Conservation (phyloP, 2,329 filamentous ascomycete genomes). For the Trichoderma sp. region DNA sequence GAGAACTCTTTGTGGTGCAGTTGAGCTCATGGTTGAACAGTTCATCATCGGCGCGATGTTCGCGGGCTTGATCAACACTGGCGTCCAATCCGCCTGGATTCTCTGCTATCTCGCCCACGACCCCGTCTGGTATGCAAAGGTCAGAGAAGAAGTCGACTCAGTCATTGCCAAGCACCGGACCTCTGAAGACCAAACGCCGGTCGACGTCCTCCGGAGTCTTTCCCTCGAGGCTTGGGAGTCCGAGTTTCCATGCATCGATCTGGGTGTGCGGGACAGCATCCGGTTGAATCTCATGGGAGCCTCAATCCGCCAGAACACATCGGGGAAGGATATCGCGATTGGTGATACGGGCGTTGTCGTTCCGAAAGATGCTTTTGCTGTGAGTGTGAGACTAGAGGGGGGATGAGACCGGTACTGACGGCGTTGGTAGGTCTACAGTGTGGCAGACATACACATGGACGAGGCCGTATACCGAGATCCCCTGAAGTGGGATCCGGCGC, state of each 20-base stretch:
- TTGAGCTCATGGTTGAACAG: conserved; percentile 32
- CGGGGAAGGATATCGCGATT: conserved; percentile 48
- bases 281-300: conserved; percentile 52
- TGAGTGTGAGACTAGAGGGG: conserved; percentile 25
- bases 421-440: conserved; percentile 41
- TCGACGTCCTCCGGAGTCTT: conserved; percentile 47
- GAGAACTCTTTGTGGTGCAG: background rate
- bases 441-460: conserved; percentile 54
- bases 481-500: conserved; percentile 51
- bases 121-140: conserved; percentile 49
- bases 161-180: conserved; percentile 48
- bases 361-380: conserved; percentile 50
- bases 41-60: conserved; percentile 59
- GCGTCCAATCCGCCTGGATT: conserved; percentile 58
- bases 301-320: conserved; percentile 55
- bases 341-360: conserved; percentile 52
- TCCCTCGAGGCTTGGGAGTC: conserved; percentile 57
- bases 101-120: conserved; percentile 53
- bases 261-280: conserved; percentile 57
- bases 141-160: conserved; percentile 51
- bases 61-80: conserved; percentile 60
- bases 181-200: conserved; percentile 36
- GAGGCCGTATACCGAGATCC: conserved; percentile 53
- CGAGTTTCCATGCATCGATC: conserved; percentile 55
- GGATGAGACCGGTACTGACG: background rate